Base-by-base conservation (phyloP, 371 early-diverging fungal genomes). In the Chytridium lagenaria region DNA sequence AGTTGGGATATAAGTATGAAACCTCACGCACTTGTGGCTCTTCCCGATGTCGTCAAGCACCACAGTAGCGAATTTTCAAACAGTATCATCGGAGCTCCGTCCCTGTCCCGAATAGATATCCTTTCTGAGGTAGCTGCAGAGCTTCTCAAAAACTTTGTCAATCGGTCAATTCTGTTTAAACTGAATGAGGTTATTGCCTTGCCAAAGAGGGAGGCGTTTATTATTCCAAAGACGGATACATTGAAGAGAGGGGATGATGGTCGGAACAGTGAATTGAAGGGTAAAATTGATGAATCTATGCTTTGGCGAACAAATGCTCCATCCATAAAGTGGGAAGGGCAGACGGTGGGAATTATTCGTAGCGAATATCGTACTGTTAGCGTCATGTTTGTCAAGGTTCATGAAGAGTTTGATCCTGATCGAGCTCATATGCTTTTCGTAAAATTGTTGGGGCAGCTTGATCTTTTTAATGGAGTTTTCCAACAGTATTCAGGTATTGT, bases 401-500 rank as follows among this genome's bases (percentile, higher is more conserved):
- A 66, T 22, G 23, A 15, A 31, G 23, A 3, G 37, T 66, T 44
- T 23, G 31, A 37, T 44, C 15, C 67, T 37, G 37, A 66, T 31
- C 15, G 38, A 7, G 38, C 67, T 22, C 67, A 66, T 15, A 16
- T n/a, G 19, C 19, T 66, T 22, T 40, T 66, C 3, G 31, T 5
- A 3, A 44, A 10, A 15, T 16, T 66, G 12, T 23, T 66, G 12
- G 23, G 22, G 5, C 15, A 26, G 2, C n/a, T 66, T 7, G 36
- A 66, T 12, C 23, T 22, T n/a, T 23, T 22, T 23, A 44, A 44
- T 23, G 67, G 67, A 7, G 49, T 49, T 16, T 44, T 66, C 23
- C 67, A 66, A 16, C 67, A 66, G 49, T 66, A 40, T 44, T 31
- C 44, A 2, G 63, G 57, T 57, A 57, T 57, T 57, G 57, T 15